phyloP scores from a whole-genome alignment of 129 eudicot genomes.

The Flaveria ramosissima region DNA sequence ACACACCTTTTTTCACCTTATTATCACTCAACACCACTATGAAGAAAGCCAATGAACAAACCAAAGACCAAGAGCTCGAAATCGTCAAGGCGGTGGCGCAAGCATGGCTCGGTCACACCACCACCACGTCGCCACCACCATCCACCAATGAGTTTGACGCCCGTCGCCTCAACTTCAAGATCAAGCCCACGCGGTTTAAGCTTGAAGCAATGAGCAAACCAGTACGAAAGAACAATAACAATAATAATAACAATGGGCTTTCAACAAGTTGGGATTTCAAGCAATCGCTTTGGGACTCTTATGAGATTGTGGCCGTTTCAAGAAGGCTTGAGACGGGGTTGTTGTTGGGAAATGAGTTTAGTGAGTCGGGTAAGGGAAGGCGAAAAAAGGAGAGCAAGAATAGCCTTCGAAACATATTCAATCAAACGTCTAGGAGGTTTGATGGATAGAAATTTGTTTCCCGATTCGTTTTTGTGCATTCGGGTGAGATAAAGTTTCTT shows the following conservation, averaged over 20 bases:
- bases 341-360: slow-evolving; percentile 41
- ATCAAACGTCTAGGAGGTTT: slow-evolving; percentile 49
- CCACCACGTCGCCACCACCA: slow-evolving; percentile 35
- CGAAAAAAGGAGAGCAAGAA: slow-evolving; percentile 62
- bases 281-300: slow-evolving; percentile 76
- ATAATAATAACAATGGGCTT: background rate
- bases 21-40: slow-evolving; percentile 28
- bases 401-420: slow-evolving; percentile 62
- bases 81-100: slow-evolving; percentile 82
- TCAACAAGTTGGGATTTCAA: slow-evolving; percentile 53
- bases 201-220: slow-evolving; percentile 52
- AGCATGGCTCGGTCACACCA: slow-evolving; percentile 70
- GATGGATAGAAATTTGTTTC: slow-evolving; percentile 28
- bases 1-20: slow-evolving; percentile 19
- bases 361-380: slow-evolving; percentile 34
- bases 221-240: background rate
- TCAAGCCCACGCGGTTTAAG: slow-evolving; percentile 54
- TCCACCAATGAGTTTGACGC: slow-evolving; percentile 55
- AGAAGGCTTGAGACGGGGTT: slow-evolving; percentile 55
- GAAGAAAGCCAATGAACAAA: slow-evolving; percentile 37
- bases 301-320: slow-evolving; percentile 67
- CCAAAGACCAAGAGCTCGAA: slow-evolving; percentile 48
- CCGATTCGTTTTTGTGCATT: slow-evolving; percentile 22
- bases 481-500: slow-evolving; percentile 12
- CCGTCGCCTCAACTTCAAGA: slow-evolving; percentile 49